Evolutionary conservation across 441 rosid genomes (phyloP).

Genomic region (Erysimum pusillum): DNA sequence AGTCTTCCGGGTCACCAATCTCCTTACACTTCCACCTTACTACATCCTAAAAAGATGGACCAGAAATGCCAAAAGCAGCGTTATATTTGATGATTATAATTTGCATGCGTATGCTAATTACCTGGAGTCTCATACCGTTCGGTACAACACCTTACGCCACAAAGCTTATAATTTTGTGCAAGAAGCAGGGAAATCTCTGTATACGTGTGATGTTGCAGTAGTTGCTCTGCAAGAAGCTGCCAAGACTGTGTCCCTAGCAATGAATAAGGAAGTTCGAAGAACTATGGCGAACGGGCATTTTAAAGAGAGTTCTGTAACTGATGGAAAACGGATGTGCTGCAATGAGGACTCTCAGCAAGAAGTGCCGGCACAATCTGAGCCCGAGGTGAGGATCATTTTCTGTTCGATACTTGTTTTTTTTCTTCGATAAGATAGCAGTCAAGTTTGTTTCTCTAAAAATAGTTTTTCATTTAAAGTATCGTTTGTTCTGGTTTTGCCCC

Average conservation of each 20-base stretch:
- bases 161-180: constrained; percentile 83
- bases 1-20: constrained; percentile 92
- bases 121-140: constrained; percentile 79
- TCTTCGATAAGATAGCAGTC: background rate
- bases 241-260: constrained; percentile 62
- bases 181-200: constrained; percentile 69
- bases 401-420: background rate
- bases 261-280: constrained; percentile 65
- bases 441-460: background rate
- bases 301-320: constrained; percentile 50
- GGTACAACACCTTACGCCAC: constrained; percentile 78
- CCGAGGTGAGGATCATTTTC: constrained; percentile 63
- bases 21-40: constrained; percentile 89
- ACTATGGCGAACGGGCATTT: constrained; percentile 54
- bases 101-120: constrained; percentile 62
- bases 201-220: constrained; percentile 64
- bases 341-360: constrained; percentile 47
- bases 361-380: constrained; percentile 50
- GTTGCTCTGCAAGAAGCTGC: constrained; percentile 78
- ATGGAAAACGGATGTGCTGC: constrained; percentile 42
- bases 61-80: constrained; percentile 88
- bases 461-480: background rate
- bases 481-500: constrained; percentile 14
- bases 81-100: constrained; percentile 68
- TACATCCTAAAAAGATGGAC: constrained; percentile 94